Evolutionary conservation across 1,284 basidiomycete species (phyloP).

Genomic region (Bondarzewia mesenterica): DNA sequence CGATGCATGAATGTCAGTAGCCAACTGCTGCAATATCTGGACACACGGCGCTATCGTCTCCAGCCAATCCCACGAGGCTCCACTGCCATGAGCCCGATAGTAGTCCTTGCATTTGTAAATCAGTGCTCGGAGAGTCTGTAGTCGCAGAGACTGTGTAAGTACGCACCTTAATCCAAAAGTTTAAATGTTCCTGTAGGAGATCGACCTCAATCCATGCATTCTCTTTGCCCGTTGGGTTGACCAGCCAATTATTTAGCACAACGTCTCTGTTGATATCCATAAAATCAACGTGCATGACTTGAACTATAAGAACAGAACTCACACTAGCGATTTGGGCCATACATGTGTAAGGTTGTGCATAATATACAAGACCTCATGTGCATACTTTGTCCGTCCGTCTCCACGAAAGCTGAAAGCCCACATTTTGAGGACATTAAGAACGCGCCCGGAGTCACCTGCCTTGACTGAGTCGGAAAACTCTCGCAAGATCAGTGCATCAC

Average conservation of each 20-base stretch:
- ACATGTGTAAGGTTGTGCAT: slow-evolving; percentile 30
- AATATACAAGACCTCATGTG: slow-evolving; percentile 29
- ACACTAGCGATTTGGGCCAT: slow-evolving; percentile 23
- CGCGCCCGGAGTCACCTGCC: slow-evolving; percentile 25
- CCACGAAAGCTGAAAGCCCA: slow-evolving; percentile 25
- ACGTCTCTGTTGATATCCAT: slow-evolving; percentile 14
- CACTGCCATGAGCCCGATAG: slow-evolving; percentile 25
- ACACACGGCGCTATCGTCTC: neutral
- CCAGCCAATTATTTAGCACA: slow-evolving; percentile 30
- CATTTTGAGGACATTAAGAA: slow-evolving; percentile 26
- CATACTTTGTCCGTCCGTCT: slow-evolving; percentile 29
- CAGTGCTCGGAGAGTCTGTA: neutral
- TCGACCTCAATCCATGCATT: slow-evolving; percentile 27
- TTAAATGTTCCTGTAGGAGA: slow-evolving; percentile 33
- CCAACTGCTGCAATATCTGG: neutral
- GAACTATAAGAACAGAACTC: neutral
- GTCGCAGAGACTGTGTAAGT: neutral
- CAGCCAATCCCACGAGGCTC: slow-evolving; percentile 1
- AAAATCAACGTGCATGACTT: neutral
- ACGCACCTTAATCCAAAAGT: slow-evolving; percentile 28
- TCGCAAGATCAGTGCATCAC: slow-evolving; percentile 25
- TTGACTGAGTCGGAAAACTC: slow-evolving; percentile 29
- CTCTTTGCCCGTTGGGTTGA: slow-evolving; percentile 26
- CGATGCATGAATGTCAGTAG: neutral
- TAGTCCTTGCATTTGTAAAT: slow-evolving; percentile 12